These are phyloP conservation scores for Penicillium corylophilum DNA, from an alignment of 2,329 filamentous ascomycete genomes.

Conservation along the genomic window DNA sequence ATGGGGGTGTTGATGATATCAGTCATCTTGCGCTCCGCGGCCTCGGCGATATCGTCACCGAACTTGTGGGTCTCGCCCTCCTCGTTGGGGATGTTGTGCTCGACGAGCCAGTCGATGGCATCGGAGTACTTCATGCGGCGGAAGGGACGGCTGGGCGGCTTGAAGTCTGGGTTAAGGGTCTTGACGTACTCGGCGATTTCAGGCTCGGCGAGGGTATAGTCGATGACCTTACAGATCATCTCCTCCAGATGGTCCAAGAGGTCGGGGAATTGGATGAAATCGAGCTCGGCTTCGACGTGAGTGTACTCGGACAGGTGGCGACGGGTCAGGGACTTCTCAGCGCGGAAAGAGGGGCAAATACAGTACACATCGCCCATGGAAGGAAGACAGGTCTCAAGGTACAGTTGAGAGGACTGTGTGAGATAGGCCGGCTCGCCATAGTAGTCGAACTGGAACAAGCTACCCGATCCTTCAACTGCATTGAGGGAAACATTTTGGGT, in stretches of 20 bases:
- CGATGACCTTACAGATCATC: slow-evolving; percentile 82
- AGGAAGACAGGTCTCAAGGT: slow-evolving; percentile 91
- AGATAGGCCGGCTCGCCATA: slow-evolving; percentile 90
- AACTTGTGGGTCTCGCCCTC: slow-evolving; percentile 87
- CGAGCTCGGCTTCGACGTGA: slow-evolving; percentile 92
- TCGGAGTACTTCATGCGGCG: slow-evolving; percentile 92
- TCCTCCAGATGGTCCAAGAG: slow-evolving; percentile 84
- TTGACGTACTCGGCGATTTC: slow-evolving; percentile 71
- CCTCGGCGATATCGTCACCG: slow-evolving; percentile 97
- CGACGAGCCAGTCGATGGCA: slow-evolving; percentile 89
- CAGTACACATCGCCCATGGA: slow-evolving; percentile 94
- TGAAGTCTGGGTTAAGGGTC: slow-evolving; percentile 87
- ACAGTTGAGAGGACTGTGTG: slow-evolving; percentile 95
- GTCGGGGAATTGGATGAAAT: slow-evolving; percentile 91
- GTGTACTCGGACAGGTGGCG: slow-evolving; percentile 96
- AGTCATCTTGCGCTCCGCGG: slow-evolving; percentile 94
- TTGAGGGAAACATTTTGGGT: too few species aligned
- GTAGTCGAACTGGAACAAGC: slow-evolving; percentile 85
- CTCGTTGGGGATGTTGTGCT: slow-evolving; percentile 89
- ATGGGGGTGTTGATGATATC: slow-evolving; percentile 95
- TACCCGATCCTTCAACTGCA: too few species aligned
- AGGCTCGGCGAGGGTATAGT: slow-evolving; percentile 71
- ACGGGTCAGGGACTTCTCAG: slow-evolving; percentile 91
- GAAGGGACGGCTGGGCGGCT: slow-evolving; percentile 79
- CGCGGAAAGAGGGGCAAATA: slow-evolving; percentile 97